Conservation (phyloP, 257 asterid genomes). For the Rubia yunnanensis region DNA sequence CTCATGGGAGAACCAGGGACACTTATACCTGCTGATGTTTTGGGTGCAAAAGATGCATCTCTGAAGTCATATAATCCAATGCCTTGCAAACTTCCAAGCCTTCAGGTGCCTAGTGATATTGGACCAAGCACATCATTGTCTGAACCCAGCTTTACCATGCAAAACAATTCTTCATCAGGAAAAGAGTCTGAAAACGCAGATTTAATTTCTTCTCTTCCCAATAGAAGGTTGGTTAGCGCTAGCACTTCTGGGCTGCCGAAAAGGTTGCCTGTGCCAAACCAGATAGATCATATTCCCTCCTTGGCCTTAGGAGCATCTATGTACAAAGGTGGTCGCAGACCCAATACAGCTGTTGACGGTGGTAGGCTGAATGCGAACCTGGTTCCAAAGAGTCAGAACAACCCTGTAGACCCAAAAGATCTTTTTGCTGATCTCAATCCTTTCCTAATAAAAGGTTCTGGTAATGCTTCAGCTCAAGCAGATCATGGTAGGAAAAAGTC, state of each 20-base stretch:
- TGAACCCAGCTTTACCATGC: conserved; percentile 29
- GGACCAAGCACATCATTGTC: conserved; percentile 19
- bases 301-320: conserved; percentile 52
- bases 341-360: conserved; percentile 56
- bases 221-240: conserved; percentile 34
- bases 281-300: conserved; percentile 43
- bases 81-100: conserved; percentile 38
- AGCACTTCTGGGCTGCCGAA: conserved; percentile 54
- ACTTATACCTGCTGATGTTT: conserved; percentile 83
- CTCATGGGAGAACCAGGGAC: conserved; percentile 99
- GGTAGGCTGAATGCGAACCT: conserved; percentile 59
- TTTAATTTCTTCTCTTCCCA: conserved; percentile 23
- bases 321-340: conserved; percentile 71
- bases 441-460: conserved; percentile 74
- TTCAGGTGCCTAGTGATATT: conserved; percentile 30
- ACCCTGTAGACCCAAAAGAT: conserved; percentile 62
- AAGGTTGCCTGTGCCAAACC: conserved; percentile 34
- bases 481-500: conserved; percentile 38
- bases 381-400: conserved; percentile 54
- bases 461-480: conserved; percentile 41
- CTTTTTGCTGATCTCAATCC: conserved; percentile 97
- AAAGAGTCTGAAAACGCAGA: conserved; percentile 39
- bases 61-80: conserved; percentile 41
- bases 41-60: conserved; percentile 63
- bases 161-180: conserved; percentile 25